A percentile compares a stretch with the other conserved stretches of the same genome.
These are phyloP conservation scores for Fusarium sp. DNA, from an alignment of 2,329 filamentous ascomycete genomes.

Conservation along the genomic window DNA sequence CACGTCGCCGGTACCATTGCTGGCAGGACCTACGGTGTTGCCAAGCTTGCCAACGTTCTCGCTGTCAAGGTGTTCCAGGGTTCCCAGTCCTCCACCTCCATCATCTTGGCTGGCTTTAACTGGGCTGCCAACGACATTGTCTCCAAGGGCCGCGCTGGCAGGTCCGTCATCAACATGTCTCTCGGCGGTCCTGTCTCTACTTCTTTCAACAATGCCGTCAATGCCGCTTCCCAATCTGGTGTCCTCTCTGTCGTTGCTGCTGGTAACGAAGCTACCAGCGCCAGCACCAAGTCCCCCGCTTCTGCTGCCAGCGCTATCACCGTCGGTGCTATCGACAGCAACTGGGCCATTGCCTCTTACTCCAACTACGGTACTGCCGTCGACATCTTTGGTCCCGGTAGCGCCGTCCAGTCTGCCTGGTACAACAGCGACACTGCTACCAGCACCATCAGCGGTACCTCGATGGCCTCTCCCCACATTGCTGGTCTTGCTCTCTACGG, in stretches of 20 bases:
- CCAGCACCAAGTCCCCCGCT: slow-evolving; percentile 45
- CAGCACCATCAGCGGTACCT: slow-evolving; percentile 65
- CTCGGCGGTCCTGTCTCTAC: slow-evolving; percentile 58
- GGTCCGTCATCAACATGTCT: slow-evolving; percentile 64
- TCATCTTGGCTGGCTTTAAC: slow-evolving; percentile 49
- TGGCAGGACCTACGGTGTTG: slow-evolving; percentile 51
- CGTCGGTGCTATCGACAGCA: slow-evolving; percentile 50
- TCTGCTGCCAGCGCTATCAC: slow-evolving; percentile 47
- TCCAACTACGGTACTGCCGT: slow-evolving; percentile 61
- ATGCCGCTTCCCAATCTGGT: slow-evolving; percentile 55
- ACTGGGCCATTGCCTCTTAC: slow-evolving; percentile 55
- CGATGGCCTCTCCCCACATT: slow-evolving; percentile 71
- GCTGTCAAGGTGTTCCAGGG: slow-evolving; percentile 58
- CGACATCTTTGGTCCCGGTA: slow-evolving; percentile 63
- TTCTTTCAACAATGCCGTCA: slow-evolving; percentile 60
- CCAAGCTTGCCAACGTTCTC: slow-evolving; percentile 56
- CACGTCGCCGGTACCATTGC: slow-evolving; percentile 51
- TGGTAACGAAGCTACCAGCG: slow-evolving; percentile 56
- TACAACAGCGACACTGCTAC: slow-evolving; percentile 54
- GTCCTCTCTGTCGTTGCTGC: slow-evolving; percentile 64
- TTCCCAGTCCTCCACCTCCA: slow-evolving; percentile 41
- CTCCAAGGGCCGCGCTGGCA: slow-evolving; percentile 50
- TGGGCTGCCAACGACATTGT: slow-evolving; percentile 58
- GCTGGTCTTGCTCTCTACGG: slow-evolving; percentile 62
- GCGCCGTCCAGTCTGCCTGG: slow-evolving; percentile 58